Base-by-base conservation (phyloP, 148 eudicot genomes). In the Oxyria digyna region DNA sequence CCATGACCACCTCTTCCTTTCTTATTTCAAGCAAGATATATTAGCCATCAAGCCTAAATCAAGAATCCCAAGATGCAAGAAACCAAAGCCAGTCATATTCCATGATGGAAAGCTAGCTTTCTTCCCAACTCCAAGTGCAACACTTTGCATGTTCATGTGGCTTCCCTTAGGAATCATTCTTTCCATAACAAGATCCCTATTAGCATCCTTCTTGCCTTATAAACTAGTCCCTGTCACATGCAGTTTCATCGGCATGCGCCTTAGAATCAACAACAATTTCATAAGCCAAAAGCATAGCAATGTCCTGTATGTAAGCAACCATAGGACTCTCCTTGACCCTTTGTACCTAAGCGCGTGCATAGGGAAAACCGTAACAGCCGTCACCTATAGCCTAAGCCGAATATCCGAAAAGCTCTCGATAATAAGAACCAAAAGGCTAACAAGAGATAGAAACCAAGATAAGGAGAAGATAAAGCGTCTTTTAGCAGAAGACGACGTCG, bases 51-150 rank as follows among this genome's bases (percentile, higher is more conserved):
- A 46, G 18, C 52, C n/a, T n/a, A 4, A 4, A 46, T 65, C 82
- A 55, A 67, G 68, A 33, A 73, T 92, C 84, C 87, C 97, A 70
- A 85, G 87, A 62, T 79, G 80, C 2, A 85, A 69, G 71, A 85
- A 92, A 75, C 93, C 93, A 68, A 92, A 89, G 67, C 96, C 91
- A 20, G 67, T 92, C 6, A 84, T 92, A 0, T 92, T 92, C 50
- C 97, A 92, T 78, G 96, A 92, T 72, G 96, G 97, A 7, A 83
- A 93, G 57, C 79, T 92, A 46, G 97, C 96, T 0, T 92, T 89
- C 68, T 73, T 87, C 15, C 97, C 97, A 11, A 92, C 97, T 6
- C 93, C 97, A 5, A 67, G 62, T 3, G 91, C 96, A 23, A 84
- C 93, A 31, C 81, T 89, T 1, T 38, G 69, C 54, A 87, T 87